Conservation (phyloP, 371 early-diverging fungal genomes). For the Mortierella sp. region DNA sequence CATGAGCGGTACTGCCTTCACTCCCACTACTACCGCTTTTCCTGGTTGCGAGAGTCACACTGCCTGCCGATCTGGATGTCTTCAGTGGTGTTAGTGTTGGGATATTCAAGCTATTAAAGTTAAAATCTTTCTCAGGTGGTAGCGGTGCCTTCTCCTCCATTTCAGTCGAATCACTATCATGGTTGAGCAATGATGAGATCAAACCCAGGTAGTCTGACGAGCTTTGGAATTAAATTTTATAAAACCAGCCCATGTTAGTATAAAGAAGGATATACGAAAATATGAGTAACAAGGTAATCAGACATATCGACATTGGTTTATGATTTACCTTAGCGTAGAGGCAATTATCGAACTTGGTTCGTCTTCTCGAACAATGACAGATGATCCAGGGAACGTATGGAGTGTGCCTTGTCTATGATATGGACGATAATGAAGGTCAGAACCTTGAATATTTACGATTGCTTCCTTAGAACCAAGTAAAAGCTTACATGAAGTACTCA, state of each 20-base stretch:
- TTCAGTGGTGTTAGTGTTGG: slow-evolving; percentile 16
- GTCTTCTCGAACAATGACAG: slow-evolving; percentile 88
- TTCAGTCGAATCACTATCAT: not conserved
- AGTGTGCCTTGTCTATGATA: slow-evolving; percentile 50
- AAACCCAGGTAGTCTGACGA: slow-evolving; percentile 39
- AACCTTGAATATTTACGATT: not conserved
- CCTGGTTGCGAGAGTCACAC: slow-evolving; percentile 24
- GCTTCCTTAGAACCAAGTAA: not conserved
- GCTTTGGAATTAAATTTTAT: slow-evolving; percentile 6
- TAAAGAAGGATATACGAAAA: not conserved
- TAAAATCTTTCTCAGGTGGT: slow-evolving; percentile 44
- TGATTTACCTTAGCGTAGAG: slow-evolving; percentile 75
- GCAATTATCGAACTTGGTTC: slow-evolving; percentile 95
- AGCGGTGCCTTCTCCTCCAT: slow-evolving; percentile 24
- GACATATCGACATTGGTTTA: not conserved
- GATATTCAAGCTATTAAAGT: not conserved
- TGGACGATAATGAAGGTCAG: not conserved
- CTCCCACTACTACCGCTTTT: slow-evolving; percentile 45
- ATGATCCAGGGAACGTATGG: slow-evolving; percentile 87
- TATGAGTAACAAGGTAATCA: too few relatives aligned
- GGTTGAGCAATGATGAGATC: slow-evolving; percentile 25
- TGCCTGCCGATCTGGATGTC: slow-evolving; percentile 38
- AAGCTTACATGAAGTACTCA: slow-evolving; percentile 45
- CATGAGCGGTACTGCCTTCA: slow-evolving; percentile 36
- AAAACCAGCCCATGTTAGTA: not conserved